Evolutionary conservation across 192 early-diverging fungal genomes (phyloP).

Genomic region (Oehlia diaphana): DNA sequence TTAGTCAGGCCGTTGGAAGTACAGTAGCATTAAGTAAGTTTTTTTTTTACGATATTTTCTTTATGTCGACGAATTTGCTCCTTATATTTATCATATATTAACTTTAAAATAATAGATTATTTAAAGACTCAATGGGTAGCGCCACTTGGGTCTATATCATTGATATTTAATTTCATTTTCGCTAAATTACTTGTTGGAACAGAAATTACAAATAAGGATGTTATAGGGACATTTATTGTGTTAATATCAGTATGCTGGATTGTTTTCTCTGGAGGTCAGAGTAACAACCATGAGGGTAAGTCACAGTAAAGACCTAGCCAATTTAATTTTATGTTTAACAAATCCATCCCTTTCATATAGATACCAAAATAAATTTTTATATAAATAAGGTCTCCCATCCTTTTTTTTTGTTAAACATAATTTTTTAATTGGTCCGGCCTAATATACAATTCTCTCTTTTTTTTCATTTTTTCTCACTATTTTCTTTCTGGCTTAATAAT

Average conservation of each 20-base stretch:
- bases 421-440: not conserved
- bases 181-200: conserved; percentile 59
- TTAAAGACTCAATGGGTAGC: conserved; percentile 65
- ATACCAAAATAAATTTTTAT: too few relatives aligned
- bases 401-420: too few relatives aligned
- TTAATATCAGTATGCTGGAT: conserved; percentile 58
- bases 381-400: too few relatives aligned
- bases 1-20: conserved; percentile 53
- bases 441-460: not conserved
- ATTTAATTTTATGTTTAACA: not conserved
- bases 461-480: too few relatives aligned
- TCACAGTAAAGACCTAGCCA: not conserved
- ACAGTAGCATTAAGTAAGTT: conserved; percentile 61
- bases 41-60: not conserved
- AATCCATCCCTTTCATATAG: not conserved
- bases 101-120: conserved; percentile 44
- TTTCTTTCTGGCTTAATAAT: too few relatives aligned
- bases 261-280: conserved; percentile 58
- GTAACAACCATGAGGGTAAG: conserved; percentile 45
- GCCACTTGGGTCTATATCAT: conserved; percentile 52
- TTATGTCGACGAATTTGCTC: not conserved
- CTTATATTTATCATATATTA: too few relatives aligned
- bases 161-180: conserved; percentile 65
- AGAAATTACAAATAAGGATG: conserved; percentile 49
- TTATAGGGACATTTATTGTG: conserved; percentile 56